phyloP scores from a whole-genome alignment of 176 grass and related monocot genomes.

The Sorghum bicolor region Sorghum_bicolor_NCBIv3 NC_012879.2:786001-786500 shows the following conservation, averaged over 20 bases:
- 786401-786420: background rate
- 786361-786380: background rate
- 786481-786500: conserved; percentile 26
- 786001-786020: too few species aligned
- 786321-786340: conserved; percentile 35
- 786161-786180: too few species aligned
- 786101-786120: background rate
- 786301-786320: conserved; percentile 49
- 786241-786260: too few species aligned
- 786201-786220: background rate
- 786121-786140: background rate
- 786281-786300: background rate
- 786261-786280: too few species aligned
- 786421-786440: background rate
- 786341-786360: background rate
- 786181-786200: background rate
- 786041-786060: too few species aligned
- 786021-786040: too few species aligned
- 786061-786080: too few species aligned
- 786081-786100: too few species aligned
- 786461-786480: conserved; percentile 48
- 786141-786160: background rate
- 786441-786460: conserved; percentile 26
- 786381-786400: conserved; percentile 12
- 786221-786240: background rate